phyloP scores from a whole-genome alignment of 345 rosid species.

The Heritiera fomes region DNA sequence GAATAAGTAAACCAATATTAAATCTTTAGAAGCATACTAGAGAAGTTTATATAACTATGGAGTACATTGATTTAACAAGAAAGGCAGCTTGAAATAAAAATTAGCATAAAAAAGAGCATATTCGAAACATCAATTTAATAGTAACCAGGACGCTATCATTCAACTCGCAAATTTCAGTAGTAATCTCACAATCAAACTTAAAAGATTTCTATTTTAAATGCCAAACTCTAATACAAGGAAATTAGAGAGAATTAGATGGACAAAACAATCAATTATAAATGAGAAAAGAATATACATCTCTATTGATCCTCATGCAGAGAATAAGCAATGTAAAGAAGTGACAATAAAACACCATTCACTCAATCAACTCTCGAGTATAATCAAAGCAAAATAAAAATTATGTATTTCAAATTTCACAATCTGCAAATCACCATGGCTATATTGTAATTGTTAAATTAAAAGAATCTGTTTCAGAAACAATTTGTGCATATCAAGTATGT shows the following conservation, averaged over 20 bases:
- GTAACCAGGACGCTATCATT: neutral
- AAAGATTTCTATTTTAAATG: neutral
- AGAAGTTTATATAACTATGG: neutral
- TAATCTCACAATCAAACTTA: neutral
- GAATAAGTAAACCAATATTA: constrained; percentile 12
- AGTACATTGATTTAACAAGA: neutral
- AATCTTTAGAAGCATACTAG: neutral
- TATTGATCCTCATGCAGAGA: neutral
- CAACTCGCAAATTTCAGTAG: neutral
- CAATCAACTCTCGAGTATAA: neutral
- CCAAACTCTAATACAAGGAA: neutral
- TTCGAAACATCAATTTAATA: neutral
- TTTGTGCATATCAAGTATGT: neutral
- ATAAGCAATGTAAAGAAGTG: neutral
- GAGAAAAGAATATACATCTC: neutral
- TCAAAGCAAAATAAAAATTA: neutral
- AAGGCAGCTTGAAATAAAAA: neutral
- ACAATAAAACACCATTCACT: neutral
- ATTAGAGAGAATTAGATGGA: neutral
- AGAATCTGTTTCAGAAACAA: neutral
- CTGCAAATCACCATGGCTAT: neutral
- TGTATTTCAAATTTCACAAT: neutral
- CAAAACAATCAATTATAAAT: neutral
- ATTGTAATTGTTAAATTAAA: neutral
- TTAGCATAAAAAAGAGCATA: neutral